phyloP scores from a whole-genome alignment of 2,329 filamentous ascomycete species.

The Colletotrichum aenigma region DNA sequence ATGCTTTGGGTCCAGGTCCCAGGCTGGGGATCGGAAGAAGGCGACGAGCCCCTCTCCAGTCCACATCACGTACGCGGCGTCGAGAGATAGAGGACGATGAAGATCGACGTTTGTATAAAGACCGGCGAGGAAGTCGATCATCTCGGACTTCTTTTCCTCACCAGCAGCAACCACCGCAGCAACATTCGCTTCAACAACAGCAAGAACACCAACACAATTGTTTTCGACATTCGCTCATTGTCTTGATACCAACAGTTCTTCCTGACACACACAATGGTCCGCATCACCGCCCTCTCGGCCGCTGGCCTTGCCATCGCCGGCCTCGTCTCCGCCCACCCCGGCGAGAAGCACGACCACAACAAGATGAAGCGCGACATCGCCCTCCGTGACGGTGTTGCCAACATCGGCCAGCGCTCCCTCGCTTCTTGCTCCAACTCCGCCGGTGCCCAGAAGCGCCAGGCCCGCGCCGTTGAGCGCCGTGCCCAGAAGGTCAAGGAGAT shows the following conservation, averaged over 20 bases:
- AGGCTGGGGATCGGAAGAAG: background rate
- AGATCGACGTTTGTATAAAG: conserved; percentile 1
- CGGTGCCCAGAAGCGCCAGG: conserved; percentile 40
- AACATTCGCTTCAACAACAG: background rate
- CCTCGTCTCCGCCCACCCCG: conserved; percentile 32
- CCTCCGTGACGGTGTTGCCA: conserved; percentile 34
- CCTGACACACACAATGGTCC: conserved; percentile 5
- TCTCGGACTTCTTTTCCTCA: background rate
- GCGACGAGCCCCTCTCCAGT: background rate
- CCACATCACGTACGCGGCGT: conserved; percentile 1
- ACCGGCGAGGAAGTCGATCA: background rate
- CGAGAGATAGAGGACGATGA: background rate
- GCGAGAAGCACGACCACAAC: conserved; percentile 30
- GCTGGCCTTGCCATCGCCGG: conserved; percentile 24
- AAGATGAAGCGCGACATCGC: conserved; percentile 36
- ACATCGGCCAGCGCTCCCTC: conserved; percentile 39
- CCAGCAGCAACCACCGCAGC: background rate
- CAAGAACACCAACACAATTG: background rate
- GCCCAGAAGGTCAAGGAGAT: conserved; percentile 40
- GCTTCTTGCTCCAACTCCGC: conserved; percentile 42
- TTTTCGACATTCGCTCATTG: background rate
- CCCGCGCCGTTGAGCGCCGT: conserved; percentile 44
- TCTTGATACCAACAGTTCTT: background rate
- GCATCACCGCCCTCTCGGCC: conserved; percentile 1
- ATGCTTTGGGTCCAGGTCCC: background rate